Base-by-base conservation (phyloP, 805 yeast species). In the Ogataea pilisensis region DNA sequence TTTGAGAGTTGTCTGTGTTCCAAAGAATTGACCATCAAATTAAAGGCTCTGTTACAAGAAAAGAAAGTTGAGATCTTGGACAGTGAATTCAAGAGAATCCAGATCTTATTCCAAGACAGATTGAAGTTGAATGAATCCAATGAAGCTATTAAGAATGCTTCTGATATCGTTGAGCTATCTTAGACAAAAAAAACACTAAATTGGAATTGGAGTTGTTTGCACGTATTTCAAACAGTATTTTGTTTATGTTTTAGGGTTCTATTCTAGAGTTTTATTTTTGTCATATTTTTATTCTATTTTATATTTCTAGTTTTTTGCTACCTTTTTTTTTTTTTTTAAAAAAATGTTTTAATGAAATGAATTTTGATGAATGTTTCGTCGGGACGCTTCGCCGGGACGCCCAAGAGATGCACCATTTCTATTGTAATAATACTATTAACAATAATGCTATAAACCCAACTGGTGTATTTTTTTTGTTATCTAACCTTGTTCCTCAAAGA, bases 1-100 rank as follows among this genome's bases (percentile, higher is more conserved):
- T 58, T 73, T 40, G 67, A 62, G 34, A 45, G 60, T 37, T 53
- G 51, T 37, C 43, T 48, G 40, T 53, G 59, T 34, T 49, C 43
- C 38, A 43, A 44, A 21, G 44, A 39, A 12, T 22, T 46, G 42
- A 45, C 42, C 12, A 31, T 39, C 3, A 46, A 53, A 34, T 39
- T 50, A 32, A 52, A 54, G 21, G 31, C 34, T 4, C 55, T 56
- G 21, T 45, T 59, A 27, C 43, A 48, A 22, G 30, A 44, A 3
- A 55, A 55, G 32, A 48, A 53, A 24, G 30, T 47, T 16, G 56
- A 48, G n/a, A 44, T 47, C 18, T 41, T 58, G 31, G 54, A 51
- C 31, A 40, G 42, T 6, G 57, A 57, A 44, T 47, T 43, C 31
- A 32, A 42, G 32, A 51, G 48, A 30, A 46, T 53, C 7, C 37